Percentiles rank a stretch among this genome's conserved stretches.
Evolutionary conservation across 2,329 filamentous ascomycete genomes (phyloP).

Genomic region (Beauveria australis): DNA sequence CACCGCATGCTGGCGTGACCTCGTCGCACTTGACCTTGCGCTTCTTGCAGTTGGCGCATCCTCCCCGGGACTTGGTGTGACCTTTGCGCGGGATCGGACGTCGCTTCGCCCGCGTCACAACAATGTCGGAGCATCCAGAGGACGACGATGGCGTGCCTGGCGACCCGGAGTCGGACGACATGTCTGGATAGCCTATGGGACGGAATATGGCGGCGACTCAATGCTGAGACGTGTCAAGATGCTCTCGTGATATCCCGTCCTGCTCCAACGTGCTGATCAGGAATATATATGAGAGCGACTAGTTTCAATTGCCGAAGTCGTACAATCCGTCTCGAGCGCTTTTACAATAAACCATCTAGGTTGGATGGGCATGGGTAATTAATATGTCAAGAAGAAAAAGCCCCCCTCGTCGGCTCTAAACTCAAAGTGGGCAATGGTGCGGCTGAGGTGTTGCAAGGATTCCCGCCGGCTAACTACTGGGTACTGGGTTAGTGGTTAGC

Average conservation of each 20-base stretch:
- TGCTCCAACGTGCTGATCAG: neutral
- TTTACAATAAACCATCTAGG: neutral
- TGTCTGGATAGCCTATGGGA: neutral
- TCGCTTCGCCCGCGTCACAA: constrained; percentile 14
- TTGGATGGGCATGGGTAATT: neutral
- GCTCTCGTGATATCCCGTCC: neutral
- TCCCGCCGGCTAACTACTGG: neutral
- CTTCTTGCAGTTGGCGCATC: constrained; percentile 25
- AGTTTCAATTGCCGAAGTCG: neutral
- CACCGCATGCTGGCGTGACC: constrained; percentile 24
- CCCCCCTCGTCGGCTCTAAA: neutral
- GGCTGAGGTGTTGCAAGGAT: constrained; percentile 2
- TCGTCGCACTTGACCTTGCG: constrained; percentile 39
- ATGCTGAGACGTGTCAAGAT: neutral
- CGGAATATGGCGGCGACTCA: no score
- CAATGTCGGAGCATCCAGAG: neutral
- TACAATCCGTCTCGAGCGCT: neutral
- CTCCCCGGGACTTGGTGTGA: constrained; percentile 26
- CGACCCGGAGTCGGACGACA: neutral
- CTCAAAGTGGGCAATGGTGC: constrained; percentile 1
- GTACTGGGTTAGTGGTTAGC: neutral
- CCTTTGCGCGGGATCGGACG: constrained; percentile 27
- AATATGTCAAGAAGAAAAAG: neutral
- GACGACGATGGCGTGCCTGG: constrained; percentile 5
- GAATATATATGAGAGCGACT: no score